phyloP scores from a whole-genome alignment of 345 rosid genomes.

The Populus tremula region DNA sequence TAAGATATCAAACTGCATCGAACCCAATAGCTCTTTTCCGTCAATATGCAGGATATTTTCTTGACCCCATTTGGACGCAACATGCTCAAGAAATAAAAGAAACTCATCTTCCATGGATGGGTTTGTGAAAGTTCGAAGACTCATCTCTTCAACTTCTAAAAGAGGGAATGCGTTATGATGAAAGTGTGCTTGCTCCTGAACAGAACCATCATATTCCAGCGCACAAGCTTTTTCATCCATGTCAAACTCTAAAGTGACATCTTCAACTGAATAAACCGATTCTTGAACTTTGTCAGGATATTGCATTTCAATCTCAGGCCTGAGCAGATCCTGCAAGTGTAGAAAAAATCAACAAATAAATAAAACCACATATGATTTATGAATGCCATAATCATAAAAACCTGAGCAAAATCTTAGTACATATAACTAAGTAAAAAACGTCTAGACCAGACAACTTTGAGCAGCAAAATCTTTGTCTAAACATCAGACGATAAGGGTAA shows the following conservation, averaged over 20 bases:
- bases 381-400: slow-evolving; percentile 1
- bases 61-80: slow-evolving; percentile 31
- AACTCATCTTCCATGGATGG: slow-evolving; percentile 43
- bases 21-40: slow-evolving; percentile 45
- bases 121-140: slow-evolving; percentile 40
- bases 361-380: slow-evolving; percentile 5
- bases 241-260: slow-evolving; percentile 40
- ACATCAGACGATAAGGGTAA: background rate
- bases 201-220: slow-evolving; percentile 44
- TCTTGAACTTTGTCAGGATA: slow-evolving; percentile 39
- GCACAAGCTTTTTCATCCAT: slow-evolving; percentile 31
- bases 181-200: slow-evolving; percentile 33
- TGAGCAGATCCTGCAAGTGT: slow-evolving; percentile 44
- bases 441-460: background rate
- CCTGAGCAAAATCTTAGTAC: background rate
- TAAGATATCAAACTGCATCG: slow-evolving; percentile 33
- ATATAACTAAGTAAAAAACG: background rate
- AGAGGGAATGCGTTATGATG: slow-evolving; percentile 45
- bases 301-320: slow-evolving; percentile 27
- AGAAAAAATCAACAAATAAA: background rate
- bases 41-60: slow-evolving; percentile 25
- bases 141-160: slow-evolving; percentile 66
- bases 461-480: background rate
- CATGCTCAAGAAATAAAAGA: slow-evolving; percentile 42
- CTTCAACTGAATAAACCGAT: slow-evolving; percentile 51